Evolutionary conservation across 768 basidiomycete genomes (phyloP), one percentile per base, ranked within the genome.

Genomic region (Suillus luteus): DNA sequence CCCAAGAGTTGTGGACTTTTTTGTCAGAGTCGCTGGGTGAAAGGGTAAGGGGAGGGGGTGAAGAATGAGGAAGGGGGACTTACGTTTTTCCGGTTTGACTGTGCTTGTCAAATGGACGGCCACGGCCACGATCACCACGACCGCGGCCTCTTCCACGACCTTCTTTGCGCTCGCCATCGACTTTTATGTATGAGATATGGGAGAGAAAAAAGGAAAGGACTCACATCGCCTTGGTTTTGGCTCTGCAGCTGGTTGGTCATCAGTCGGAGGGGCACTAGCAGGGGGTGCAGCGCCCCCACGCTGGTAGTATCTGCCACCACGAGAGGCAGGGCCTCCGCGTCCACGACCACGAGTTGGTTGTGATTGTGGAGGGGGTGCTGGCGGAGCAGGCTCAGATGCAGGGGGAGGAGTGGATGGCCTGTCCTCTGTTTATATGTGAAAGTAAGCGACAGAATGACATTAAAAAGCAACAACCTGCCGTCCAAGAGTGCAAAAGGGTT

Each of bases 1-100:
- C 96, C 96, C 96, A 99, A 68, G 89, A 90, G 73, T 94, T 91
- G 75, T 93, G 91, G 70, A 96, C 80, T 81, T 93, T 94, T 85
- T 98, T 99, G 69, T 95, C 92, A 52, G 93, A 90, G 79, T 99
- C 96, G 75, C 93, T 95, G 66, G 55, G 63, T 40, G 62, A 64
- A 63, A 67, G 65, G 66, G 55, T 63, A 64, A 60, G 54, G 35
- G 27, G 3, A 31, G 31, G 31, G 61, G 3, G 5, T 60, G 54
- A 63, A 44, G 58, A 48, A 19, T 15, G 24, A 49, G 14, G 62
- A n/a, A 19, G 37, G 64, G 24, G 22, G 24, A 82, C 89, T 66
- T 70, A 91, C 91, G 82, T 88, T 79, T 90, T 91, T 76, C 91
- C 93, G 46, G 93, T 93, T 72, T 85, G 86, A 70, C 90, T 92